phyloP scores from a whole-genome alignment of 2,329 filamentous ascomycete genomes.

The Microdochium trichocladiopsis region DNA sequence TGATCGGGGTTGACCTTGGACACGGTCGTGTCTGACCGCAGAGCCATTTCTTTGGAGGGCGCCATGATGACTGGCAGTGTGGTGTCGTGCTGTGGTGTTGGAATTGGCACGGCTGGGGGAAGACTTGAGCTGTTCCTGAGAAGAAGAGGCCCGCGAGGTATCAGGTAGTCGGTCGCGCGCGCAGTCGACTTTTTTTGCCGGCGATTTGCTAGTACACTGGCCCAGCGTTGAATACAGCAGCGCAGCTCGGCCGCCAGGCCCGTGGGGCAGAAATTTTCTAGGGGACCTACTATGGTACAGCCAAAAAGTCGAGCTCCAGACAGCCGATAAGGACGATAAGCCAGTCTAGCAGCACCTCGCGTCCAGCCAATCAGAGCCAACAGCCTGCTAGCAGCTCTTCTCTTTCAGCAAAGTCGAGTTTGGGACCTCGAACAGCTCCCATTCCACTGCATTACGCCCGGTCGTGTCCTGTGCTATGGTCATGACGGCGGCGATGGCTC shows the following conservation, averaged over 20 bases:
- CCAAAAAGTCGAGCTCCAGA: background rate
- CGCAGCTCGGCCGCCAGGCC: background rate
- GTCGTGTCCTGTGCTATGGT: too few relatives aligned
- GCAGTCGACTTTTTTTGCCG: background rate
- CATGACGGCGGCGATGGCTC: too few relatives aligned
- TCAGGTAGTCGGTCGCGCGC: too few relatives aligned
- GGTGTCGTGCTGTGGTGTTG: background rate
- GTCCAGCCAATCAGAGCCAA: background rate
- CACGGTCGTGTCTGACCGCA: constrained; percentile 16
- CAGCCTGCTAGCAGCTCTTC: too few relatives aligned
- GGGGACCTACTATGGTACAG: background rate
- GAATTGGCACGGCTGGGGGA: background rate
- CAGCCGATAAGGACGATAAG: background rate
- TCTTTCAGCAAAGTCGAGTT: too few relatives aligned
- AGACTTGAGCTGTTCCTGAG: background rate
- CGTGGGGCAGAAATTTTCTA: background rate
- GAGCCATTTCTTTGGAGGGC: constrained; percentile 30
- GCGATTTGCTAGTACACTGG: background rate
- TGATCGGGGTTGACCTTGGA: constrained; percentile 32
- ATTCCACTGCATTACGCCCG: too few relatives aligned
- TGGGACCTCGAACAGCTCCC: too few relatives aligned
- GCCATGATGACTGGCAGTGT: constrained; percentile 23
- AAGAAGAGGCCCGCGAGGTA: background rate
- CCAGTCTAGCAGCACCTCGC: background rate
- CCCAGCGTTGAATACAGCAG: too few relatives aligned